Evolutionary conservation across 2,329 filamentous ascomycete species (phyloP).

Genomic region (Fusarium praegraminearum): DNA sequence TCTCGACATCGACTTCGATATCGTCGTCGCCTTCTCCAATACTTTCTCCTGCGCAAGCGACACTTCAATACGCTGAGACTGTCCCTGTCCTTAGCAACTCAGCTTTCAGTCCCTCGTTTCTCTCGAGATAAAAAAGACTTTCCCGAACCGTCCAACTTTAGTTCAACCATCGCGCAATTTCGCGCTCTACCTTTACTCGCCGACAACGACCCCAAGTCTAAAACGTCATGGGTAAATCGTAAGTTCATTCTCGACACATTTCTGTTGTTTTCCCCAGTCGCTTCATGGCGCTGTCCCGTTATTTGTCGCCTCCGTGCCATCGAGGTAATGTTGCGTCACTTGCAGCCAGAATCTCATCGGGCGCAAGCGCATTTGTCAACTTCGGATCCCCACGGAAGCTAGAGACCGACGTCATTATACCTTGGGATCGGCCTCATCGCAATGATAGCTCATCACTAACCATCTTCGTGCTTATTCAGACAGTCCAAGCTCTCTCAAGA

Average conservation of each 20-base stretch:
- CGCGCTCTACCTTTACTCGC: conserved; percentile 35
- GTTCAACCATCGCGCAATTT: conserved; percentile 46
- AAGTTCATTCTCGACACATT: conserved; percentile 51
- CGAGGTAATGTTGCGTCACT: conserved; percentile 23
- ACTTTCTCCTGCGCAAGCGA: conserved; percentile 21
- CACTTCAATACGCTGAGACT: not conserved
- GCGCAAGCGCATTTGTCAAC: conserved; percentile 41
- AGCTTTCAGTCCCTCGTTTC: conserved; percentile 19
- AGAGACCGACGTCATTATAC: conserved; percentile 45
- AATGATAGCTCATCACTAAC: conserved; percentile 40
- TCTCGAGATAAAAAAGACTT: conserved; percentile 17
- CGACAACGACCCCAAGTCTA: conserved; percentile 24
- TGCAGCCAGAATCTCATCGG: conserved; percentile 26
- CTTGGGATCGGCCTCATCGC: conserved; percentile 16
- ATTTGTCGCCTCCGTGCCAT: not conserved
- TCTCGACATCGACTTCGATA: conserved; percentile 15
- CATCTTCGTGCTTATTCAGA: conserved; percentile 61
- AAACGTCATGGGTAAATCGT: conserved; percentile 66
- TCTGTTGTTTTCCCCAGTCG: not conserved
- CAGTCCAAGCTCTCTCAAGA: conserved; percentile 98
- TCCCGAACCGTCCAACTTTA: conserved; percentile 19
- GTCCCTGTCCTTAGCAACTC: conserved; percentile 1
- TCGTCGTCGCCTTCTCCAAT: conserved; percentile 13
- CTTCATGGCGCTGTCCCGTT: not conserved
- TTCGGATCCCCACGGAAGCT: conserved; percentile 38